phyloP scores from a whole-genome alignment of 78 protist species.

The Dictyostelium intermedium region DNA sequence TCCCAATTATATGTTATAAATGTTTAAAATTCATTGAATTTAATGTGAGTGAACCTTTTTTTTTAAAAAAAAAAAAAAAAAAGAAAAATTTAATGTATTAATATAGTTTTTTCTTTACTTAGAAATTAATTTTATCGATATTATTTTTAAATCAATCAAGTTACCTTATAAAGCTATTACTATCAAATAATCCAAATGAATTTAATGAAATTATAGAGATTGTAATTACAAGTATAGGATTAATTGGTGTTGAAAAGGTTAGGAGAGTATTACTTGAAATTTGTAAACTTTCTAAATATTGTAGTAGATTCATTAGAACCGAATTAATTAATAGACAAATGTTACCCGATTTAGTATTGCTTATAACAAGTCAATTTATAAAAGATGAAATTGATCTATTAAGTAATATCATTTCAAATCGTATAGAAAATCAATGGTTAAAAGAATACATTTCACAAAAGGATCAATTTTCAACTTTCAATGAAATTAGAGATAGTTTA shows the following conservation, averaged over 20 bases:
- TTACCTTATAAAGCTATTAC: background rate
- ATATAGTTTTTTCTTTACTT: background rate
- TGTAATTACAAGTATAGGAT: background rate
- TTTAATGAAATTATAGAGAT: constrained; percentile 37
- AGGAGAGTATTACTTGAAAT: constrained; percentile 14
- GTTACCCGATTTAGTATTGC: constrained; percentile 42
- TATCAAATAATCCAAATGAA: constrained; percentile 7
- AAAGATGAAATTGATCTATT: constrained; percentile 37
- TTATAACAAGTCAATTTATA: constrained; percentile 16
- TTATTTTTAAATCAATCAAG: constrained; percentile 36
- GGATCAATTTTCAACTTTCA: background rate
- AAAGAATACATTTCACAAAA: constrained; percentile 32
- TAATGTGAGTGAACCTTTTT: background rate
- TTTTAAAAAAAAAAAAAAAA: background rate
- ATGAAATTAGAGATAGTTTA: constrained; percentile 35
- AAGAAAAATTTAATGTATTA: no score
- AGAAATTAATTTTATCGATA: constrained; percentile 31
- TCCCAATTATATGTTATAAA: constrained; percentile 3
- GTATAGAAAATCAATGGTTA: constrained; percentile 40
- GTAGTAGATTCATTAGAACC: background rate
- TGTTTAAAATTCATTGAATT: constrained; percentile 17
- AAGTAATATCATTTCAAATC: constrained; percentile 31
- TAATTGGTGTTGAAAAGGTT: constrained; percentile 21
- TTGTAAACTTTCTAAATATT: constrained; percentile 32
- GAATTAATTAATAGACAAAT: background rate